Percentiles rank a stretch among this genome's conserved stretches.
Evolutionary conservation across 441 rosid genomes (phyloP).

Genomic region (Mallotus japonicus): DNA sequence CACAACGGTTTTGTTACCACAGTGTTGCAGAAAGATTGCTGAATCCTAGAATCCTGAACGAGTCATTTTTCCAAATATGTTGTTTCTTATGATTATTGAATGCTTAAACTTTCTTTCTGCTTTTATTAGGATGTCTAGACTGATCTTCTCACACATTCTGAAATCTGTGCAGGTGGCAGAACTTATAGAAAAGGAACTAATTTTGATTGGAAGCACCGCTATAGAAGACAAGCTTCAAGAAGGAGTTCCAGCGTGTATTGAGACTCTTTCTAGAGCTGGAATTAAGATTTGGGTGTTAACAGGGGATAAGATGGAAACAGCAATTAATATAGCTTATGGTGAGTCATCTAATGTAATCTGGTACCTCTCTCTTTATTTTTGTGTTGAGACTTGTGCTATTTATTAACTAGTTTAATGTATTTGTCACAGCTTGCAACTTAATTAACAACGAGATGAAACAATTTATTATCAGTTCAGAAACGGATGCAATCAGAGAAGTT

Average conservation of each 20-base stretch:
- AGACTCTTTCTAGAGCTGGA: slow-evolving; percentile 98
- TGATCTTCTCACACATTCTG: slow-evolving; percentile 19
- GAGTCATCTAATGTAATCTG: slow-evolving; percentile 22
- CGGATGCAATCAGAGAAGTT: slow-evolving; percentile 83
- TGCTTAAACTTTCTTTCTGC: not conserved
- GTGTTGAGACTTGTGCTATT: slow-evolving; percentile 21
- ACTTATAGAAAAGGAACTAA: slow-evolving; percentile 86
- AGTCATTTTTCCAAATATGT: not conserved
- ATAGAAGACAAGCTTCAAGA: slow-evolving; percentile 99
- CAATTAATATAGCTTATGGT: slow-evolving; percentile 99
- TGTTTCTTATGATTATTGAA: not conserved
- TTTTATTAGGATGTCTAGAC: slow-evolving; percentile 16
- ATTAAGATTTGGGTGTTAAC: slow-evolving; percentile 99
- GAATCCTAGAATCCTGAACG: slow-evolving; percentile 1
- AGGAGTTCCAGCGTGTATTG: slow-evolving; percentile 97
- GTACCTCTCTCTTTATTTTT: slow-evolving; percentile 1
- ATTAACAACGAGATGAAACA: slow-evolving; percentile 83
- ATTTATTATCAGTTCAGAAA: slow-evolving; percentile 77
- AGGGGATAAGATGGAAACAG: slow-evolving; percentile 99
- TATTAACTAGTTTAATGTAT: slow-evolving; percentile 13
- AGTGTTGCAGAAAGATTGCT: not conserved
- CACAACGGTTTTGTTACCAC: not conserved
- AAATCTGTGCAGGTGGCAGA: slow-evolving; percentile 78
- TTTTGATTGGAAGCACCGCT: slow-evolving; percentile 95
- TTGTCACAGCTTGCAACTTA: slow-evolving; percentile 69